phyloP scores from a whole-genome alignment of 495 filamentous ascomycete species.

The Aspergillus nanangensis region DNA sequence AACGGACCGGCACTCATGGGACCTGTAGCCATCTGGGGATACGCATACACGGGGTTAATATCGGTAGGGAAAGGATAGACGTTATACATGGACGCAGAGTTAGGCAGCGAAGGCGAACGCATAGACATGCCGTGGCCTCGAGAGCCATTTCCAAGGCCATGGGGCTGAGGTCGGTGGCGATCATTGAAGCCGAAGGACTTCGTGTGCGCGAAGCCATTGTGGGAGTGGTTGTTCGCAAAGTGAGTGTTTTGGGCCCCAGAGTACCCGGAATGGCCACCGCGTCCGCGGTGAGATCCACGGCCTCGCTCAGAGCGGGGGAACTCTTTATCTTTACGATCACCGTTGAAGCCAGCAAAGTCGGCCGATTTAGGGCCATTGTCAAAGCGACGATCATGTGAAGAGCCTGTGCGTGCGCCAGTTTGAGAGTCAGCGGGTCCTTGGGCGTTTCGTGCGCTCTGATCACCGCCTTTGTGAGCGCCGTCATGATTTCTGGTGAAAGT shows the following conservation, averaged over 20 bases:
- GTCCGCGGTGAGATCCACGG: slow-evolving; percentile 51
- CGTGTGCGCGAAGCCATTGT: slow-evolving; percentile 34
- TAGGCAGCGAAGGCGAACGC: slow-evolving; percentile 47
- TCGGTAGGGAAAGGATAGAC: slow-evolving; percentile 34
- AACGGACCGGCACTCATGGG: slow-evolving; percentile 62
- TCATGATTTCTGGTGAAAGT: slow-evolving; percentile 31
- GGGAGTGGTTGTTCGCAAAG: slow-evolving; percentile 44
- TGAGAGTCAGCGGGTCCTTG: slow-evolving; percentile 34
- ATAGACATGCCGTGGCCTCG: slow-evolving; percentile 38
- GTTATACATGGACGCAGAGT: slow-evolving; percentile 32
- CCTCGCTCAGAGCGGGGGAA: slow-evolving; percentile 44
- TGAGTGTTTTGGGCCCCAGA: slow-evolving; percentile 37
- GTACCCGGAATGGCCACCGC: slow-evolving; percentile 41
- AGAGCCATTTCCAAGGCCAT: slow-evolving; percentile 29
- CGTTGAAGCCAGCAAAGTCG: slow-evolving; percentile 29
- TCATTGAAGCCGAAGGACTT: slow-evolving; percentile 40
- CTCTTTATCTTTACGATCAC: slow-evolving; percentile 30
- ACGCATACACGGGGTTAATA: slow-evolving; percentile 45
- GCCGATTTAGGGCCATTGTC: slow-evolving; percentile 38
- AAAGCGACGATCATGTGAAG: slow-evolving; percentile 29
- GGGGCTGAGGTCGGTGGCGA: slow-evolving; percentile 35
- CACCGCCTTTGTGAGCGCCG: slow-evolving; percentile 22
- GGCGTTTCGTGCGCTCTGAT: slow-evolving; percentile 22
- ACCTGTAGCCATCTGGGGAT: slow-evolving; percentile 48
- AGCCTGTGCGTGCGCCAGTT: slow-evolving; percentile 22